These are phyloP conservation scores for Gamsiella multidivaricata DNA, from an alignment of 192 early-diverging fungal species.

Conservation along the genomic window DNA sequence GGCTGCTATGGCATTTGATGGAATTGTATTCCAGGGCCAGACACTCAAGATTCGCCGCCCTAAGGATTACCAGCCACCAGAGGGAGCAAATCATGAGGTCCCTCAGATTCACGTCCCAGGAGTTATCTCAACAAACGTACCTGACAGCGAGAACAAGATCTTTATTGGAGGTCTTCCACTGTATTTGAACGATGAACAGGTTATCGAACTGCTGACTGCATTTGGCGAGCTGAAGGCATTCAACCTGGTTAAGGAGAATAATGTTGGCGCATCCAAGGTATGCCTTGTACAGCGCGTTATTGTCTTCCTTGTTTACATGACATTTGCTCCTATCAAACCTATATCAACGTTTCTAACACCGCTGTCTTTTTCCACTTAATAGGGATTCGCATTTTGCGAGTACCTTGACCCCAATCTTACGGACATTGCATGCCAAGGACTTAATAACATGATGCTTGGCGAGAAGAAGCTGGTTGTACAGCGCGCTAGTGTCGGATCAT, in stretches of 20 bases:
- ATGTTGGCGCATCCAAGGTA: slow-evolving; percentile 81
- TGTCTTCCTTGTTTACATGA: not conserved
- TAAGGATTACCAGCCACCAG: slow-evolving; percentile 87
- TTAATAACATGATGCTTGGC: slow-evolving; percentile 95
- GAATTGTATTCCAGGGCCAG: slow-evolving; percentile 84
- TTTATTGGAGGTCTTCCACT: slow-evolving; percentile 93
- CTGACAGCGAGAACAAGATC: slow-evolving; percentile 92
- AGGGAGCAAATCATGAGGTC: slow-evolving; percentile 58
- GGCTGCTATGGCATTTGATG: slow-evolving; percentile 92
- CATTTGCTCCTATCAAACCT: not conserved
- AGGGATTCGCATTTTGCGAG: slow-evolving; percentile 98
- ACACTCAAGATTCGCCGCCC: slow-evolving; percentile 92
- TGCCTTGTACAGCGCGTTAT: not conserved
- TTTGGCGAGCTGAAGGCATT: slow-evolving; percentile 96
- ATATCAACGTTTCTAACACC: no score
- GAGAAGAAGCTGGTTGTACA: slow-evolving; percentile 95
- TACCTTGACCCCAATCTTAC: slow-evolving; percentile 89
- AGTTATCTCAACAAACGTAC: slow-evolving; percentile 89
- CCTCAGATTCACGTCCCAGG: slow-evolving; percentile 76
- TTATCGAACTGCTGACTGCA: slow-evolving; percentile 90
- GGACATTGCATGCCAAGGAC: slow-evolving; percentile 93
- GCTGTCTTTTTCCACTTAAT: not conserved
- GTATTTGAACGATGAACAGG: slow-evolving; percentile 92
- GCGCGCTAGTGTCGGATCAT: slow-evolving; percentile 88
- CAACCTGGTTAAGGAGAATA: slow-evolving; percentile 90